Conservation (phyloP, 208 protist genomes). For the Trypanosomatidae sp. region DNA sequence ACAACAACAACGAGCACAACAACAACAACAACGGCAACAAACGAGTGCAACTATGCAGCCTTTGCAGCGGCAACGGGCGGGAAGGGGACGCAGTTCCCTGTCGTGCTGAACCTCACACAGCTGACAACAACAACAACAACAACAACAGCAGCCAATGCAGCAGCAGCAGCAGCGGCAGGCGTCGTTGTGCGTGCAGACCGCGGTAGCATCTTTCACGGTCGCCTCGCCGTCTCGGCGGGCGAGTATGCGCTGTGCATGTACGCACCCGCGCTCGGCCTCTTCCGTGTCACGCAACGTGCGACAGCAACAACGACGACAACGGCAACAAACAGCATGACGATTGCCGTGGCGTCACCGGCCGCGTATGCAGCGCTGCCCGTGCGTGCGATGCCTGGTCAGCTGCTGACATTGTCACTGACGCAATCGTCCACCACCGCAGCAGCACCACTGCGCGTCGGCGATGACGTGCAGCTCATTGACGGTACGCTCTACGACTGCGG, state of each 20-base stretch:
- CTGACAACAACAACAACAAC: conserved; percentile 3
- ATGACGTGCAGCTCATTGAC: conserved; percentile 52
- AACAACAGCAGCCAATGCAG: no score
- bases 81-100: conserved; percentile 11
- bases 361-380: conserved; percentile 20
- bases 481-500: conserved; percentile 69
- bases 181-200: no score
- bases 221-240: conserved; percentile 14
- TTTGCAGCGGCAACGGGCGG: conserved; percentile 11
- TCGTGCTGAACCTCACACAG: conserved; percentile 6
- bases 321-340: conserved; percentile 7
- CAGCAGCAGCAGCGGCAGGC: no score
- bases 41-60: no score
- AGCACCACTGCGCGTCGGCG: conserved; percentile 11
- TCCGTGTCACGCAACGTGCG: conserved; percentile 19
- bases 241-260: conserved; percentile 71
- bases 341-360: conserved; percentile 19
- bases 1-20: no score
- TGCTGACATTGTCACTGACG: conserved; percentile 16
- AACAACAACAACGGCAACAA: no score
- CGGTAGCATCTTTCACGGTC: conserved; percentile 18
- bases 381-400: conserved; percentile 35
- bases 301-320: neutral
- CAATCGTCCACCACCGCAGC: neutral
- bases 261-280: conserved; percentile 17